Percentiles rank a stretch among this genome's conserved stretches.
phyloP scores from a whole-genome alignment of 768 basidiomycete genomes.

The Serendipita indica region DNA sequence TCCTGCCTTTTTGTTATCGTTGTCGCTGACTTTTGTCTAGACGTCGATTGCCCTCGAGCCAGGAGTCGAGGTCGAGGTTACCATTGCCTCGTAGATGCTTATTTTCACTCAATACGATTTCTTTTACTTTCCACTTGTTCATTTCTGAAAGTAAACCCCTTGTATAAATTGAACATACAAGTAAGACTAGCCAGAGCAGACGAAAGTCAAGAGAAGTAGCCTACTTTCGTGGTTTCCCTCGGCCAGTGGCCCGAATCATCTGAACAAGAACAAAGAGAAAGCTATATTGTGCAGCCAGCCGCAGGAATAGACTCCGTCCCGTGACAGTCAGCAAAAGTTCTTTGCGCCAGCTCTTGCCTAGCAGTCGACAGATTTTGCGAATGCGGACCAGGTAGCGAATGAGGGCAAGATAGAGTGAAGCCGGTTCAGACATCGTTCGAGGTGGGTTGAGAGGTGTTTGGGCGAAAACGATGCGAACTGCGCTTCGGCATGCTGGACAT shows the following conservation, averaged over 20 bases:
- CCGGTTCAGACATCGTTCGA: background rate
- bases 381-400: background rate
- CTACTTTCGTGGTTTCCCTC: background rate
- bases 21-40: slow-evolving; percentile 28
- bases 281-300: slow-evolving; percentile 1
- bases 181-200: background rate
- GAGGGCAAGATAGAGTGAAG: slow-evolving; percentile 1
- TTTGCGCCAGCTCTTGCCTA: background rate
- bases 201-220: too few relatives aligned
- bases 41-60: slow-evolving; percentile 98
- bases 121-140: too few relatives aligned
- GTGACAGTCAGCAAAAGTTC: background rate
- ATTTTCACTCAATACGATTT: too few relatives aligned
- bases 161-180: too few relatives aligned
- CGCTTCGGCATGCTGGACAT: slow-evolving; percentile 1
- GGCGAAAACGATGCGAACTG: background rate
- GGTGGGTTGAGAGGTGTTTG: background rate
- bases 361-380: background rate
- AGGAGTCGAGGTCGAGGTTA: slow-evolving; percentile 98
- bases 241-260: slow-evolving; percentile 1
- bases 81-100: slow-evolving; percentile 54
- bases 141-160: too few relatives aligned
- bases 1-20: background rate
- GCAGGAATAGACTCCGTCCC: slow-evolving; percentile 4
- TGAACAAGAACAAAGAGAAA: slow-evolving; percentile 9